A percentile compares a stretch with the other conserved stretches of the same genome.
Conservation (phyloP, 345 rosid species). For the Mallotus nudiflorus region DNA sequence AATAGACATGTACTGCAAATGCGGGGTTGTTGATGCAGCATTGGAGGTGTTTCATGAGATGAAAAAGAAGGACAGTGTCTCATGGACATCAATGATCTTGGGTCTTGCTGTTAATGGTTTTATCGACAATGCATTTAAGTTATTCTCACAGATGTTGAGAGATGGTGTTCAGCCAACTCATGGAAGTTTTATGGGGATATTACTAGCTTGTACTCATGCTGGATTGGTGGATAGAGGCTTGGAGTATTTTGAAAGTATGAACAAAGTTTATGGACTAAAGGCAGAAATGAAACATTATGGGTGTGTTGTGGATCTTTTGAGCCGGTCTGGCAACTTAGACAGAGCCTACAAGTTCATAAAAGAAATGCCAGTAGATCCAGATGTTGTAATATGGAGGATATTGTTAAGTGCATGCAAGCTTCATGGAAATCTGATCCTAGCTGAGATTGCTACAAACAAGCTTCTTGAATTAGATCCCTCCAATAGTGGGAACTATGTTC, state of each 20-base stretch:
- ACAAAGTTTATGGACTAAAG: conserved; percentile 18
- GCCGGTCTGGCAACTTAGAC: conserved; percentile 20
- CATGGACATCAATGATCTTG: conserved; percentile 26
- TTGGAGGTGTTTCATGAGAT: conserved; percentile 21
- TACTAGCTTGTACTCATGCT: conserved; percentile 26
- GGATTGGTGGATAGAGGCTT: conserved; percentile 25
- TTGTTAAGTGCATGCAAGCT: conserved; percentile 22
- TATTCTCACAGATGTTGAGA: conserved; percentile 25
- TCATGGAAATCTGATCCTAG: conserved; percentile 23
- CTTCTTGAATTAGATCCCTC: conserved; percentile 25
- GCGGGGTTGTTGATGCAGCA: conserved; percentile 27
- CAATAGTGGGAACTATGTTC: conserved; percentile 24
- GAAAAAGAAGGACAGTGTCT: conserved; percentile 22
- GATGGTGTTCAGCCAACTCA: conserved; percentile 25
- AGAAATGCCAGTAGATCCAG: conserved; percentile 26
- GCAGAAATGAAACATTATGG: conserved; percentile 32
- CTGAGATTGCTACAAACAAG: conserved; percentile 23
- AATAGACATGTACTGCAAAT: conserved; percentile 26
- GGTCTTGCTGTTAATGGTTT: conserved; percentile 32
- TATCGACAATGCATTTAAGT: conserved; percentile 13
- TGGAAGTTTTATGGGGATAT: conserved; percentile 21
- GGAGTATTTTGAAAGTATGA: conserved; percentile 21
- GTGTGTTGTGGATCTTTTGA: conserved; percentile 24
- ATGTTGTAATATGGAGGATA: conserved; percentile 26
- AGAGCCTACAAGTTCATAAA: conserved; percentile 24